These are phyloP conservation scores for Jatropha curcas DNA, from an alignment of 345 rosid genomes.

Conservation along the genomic window DNA sequence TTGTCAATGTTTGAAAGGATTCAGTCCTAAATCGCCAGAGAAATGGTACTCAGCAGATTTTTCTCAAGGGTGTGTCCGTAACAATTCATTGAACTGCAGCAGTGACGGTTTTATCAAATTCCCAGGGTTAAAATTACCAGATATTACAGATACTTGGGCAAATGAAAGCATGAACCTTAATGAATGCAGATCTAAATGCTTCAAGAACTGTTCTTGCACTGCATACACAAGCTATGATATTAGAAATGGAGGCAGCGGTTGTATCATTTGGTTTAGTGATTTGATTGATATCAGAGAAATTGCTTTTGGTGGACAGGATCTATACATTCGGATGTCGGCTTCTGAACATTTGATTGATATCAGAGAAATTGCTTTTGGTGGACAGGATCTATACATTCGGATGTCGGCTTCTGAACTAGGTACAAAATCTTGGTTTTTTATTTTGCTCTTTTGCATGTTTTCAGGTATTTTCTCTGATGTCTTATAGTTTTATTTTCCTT, in stretches of 20 bases:
- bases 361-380: constrained; percentile 14
- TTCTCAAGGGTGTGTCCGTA: constrained; percentile 12
- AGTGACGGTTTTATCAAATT: constrained; percentile 14
- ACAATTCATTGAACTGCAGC: constrained; percentile 12
- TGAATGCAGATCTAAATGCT: constrained; percentile 18
- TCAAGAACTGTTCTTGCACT: constrained; percentile 15
- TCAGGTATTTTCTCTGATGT: not conserved
- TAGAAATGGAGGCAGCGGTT: constrained; percentile 18
- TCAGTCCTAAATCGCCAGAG: not conserved
- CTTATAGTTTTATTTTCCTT: not conserved
- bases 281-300: constrained; percentile 23
- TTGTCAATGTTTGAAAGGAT: constrained; percentile 19
- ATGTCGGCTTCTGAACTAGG: constrained; percentile 20
- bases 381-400: constrained; percentile 24
- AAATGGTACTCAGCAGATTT: constrained; percentile 18
- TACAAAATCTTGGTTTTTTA: constrained; percentile 6
- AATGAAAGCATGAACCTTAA: constrained; percentile 10
- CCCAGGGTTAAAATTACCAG: constrained; percentile 17
- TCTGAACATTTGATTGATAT: constrained; percentile 25
- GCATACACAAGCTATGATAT: constrained; percentile 19
- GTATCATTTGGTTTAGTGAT: constrained; percentile 23
- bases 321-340: constrained; percentile 17
- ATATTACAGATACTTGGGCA: constrained; percentile 6
- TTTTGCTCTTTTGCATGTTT: not conserved
- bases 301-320: constrained; percentile 24